Conservation (phyloP, 2,329 filamentous ascomycete genomes). For the Clonostachys solani region DNA sequence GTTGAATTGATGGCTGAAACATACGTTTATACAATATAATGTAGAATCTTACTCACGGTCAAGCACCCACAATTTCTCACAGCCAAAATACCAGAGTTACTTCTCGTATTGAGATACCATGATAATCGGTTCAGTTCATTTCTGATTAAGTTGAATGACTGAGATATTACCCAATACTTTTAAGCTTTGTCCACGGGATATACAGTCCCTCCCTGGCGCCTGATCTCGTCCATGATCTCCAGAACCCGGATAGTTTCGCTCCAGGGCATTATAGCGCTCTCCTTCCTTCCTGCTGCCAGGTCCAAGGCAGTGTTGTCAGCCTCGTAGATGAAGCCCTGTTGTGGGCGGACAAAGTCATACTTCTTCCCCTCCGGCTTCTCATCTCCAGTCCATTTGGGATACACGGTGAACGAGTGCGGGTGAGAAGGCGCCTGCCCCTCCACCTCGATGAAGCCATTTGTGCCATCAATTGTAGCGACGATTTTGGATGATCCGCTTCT, state of each 20-base stretch:
- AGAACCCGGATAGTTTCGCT: constrained; percentile 38
- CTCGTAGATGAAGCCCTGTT: constrained; percentile 37
- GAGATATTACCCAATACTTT: too few relatives aligned
- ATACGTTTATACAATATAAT: too few relatives aligned
- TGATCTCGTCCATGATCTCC: constrained; percentile 40
- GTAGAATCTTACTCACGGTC: too few relatives aligned
- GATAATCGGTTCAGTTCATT: too few relatives aligned
- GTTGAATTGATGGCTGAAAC: too few relatives aligned
- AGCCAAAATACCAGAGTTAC: too few relatives aligned
- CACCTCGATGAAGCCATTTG: constrained; percentile 26
- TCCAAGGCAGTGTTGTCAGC: constrained; percentile 36
- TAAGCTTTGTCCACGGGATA: constrained; percentile 18
- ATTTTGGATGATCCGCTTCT: constrained; percentile 7
- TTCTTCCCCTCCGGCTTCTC: constrained; percentile 21
- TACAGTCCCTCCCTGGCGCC: constrained; percentile 21
- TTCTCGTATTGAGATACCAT: too few relatives aligned
- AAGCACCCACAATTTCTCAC: too few relatives aligned
- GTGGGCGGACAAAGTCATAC: constrained; percentile 25
- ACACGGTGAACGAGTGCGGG: constrained; percentile 26
- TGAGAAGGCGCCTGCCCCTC: constrained; percentile 23
- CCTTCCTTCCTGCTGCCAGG: constrained; percentile 25
- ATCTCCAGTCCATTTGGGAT: neutral
- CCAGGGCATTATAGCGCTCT: constrained; percentile 38
- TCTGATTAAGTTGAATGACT: too few relatives aligned
- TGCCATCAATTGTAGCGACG: constrained; percentile 35